Percentiles rank a stretch among this genome's conserved stretches.
phyloP scores from a whole-genome alignment of 2,329 filamentous ascomycete genomes.

The Colletotrichum sp. region DNA sequence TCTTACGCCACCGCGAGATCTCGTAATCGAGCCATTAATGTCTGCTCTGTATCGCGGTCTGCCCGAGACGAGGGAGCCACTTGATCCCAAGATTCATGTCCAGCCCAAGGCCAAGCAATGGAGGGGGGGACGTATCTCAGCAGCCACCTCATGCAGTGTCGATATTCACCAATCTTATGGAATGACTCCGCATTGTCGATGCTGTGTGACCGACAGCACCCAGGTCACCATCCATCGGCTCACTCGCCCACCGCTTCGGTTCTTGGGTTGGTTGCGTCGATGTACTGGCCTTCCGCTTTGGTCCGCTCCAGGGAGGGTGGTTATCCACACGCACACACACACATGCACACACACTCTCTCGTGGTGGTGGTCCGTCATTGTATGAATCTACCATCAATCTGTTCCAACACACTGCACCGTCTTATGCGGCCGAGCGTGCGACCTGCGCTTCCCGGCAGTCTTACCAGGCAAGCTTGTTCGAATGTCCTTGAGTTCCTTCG shows the following conservation, averaged over 20 bases:
- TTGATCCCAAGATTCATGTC: background rate
- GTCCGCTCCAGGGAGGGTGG: background rate
- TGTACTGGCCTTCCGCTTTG: background rate
- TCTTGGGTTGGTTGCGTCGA: background rate
- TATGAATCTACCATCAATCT: background rate
- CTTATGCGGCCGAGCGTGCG: conserved; percentile 16
- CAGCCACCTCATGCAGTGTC: background rate
- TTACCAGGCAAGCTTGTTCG: conserved; percentile 14
- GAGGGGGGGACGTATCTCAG: background rate
- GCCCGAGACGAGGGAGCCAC: conserved; percentile 3
- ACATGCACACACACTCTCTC: background rate
- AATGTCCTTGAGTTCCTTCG: background rate
- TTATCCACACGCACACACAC: background rate
- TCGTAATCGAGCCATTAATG: conserved; percentile 18
- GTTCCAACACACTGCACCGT: conserved; percentile 2
- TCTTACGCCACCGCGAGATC: background rate
- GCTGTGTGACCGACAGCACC: background rate
- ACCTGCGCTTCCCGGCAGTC: conserved; percentile 16
- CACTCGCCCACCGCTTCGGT: background rate
- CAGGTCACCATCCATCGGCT: background rate
- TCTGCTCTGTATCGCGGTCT: background rate
- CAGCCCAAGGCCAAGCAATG: background rate
- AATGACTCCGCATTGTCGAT: background rate
- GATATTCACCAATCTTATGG: background rate
- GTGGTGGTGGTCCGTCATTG: background rate